These are phyloP conservation scores for Arabidopsis hybrid DNA, from an alignment of 441 rosid genomes.

Conservation along the genomic window DNA sequence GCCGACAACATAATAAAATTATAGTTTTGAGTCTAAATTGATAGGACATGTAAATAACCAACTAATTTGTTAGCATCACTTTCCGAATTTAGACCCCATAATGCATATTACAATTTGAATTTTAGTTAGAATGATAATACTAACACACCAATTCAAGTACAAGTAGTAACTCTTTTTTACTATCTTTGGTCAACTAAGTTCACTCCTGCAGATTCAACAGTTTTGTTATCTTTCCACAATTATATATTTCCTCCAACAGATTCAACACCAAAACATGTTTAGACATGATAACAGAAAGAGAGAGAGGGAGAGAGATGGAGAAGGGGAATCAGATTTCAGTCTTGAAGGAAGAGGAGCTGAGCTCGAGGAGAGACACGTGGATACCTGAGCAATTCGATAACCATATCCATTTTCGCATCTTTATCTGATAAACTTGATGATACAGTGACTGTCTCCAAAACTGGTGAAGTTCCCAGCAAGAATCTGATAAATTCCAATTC, in stretches of 20 bases:
- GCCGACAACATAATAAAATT: neutral
- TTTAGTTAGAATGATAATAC: too few species aligned
- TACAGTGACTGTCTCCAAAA: conserved; percentile 65
- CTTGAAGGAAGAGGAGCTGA: conserved; percentile 67
- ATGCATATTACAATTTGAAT: too few species aligned
- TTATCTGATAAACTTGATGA: conserved; percentile 58
- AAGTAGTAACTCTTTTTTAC: neutral
- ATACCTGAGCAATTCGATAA: conserved; percentile 71
- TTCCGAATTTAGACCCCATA: too few species aligned
- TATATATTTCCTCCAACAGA: neutral
- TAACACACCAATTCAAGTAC: too few species aligned
- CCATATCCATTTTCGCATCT: conserved; percentile 65
- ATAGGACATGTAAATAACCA: neutral
- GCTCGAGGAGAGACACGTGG: conserved; percentile 80
- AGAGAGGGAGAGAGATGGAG: neutral
- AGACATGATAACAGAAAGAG: conserved; percentile 1
- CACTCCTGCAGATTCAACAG: conserved; percentile 15
- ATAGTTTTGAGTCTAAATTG: neutral
- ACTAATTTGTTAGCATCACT: too few species aligned
- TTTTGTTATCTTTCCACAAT: conserved; percentile 6
- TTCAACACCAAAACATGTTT: conserved; percentile 9
- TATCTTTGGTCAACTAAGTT: neutral
- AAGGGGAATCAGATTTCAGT: conserved; percentile 36
- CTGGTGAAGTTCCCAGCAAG: conserved; percentile 74
- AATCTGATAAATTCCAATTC: conserved; percentile 85